These are phyloP conservation scores for Neonectria neomacrospora DNA, from an alignment of 2,329 filamentous ascomycete species.

Conservation along the genomic window DNA sequence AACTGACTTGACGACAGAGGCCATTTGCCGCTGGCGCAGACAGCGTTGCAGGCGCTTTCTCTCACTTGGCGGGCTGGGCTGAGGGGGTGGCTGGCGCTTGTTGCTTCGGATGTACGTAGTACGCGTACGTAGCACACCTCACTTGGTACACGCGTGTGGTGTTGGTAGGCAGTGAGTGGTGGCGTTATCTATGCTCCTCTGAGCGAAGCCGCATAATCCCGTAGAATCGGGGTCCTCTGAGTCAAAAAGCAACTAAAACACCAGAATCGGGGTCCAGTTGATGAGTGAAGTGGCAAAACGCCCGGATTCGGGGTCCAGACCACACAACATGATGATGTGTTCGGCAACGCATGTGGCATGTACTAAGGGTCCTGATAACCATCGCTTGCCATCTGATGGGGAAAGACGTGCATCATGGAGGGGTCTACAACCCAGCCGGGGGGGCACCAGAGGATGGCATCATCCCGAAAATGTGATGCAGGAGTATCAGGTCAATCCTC, in stretches of 20 bases:
- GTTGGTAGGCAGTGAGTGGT: background rate
- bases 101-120: background rate
- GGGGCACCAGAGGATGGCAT: slow-evolving; percentile 9
- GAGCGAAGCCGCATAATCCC: too few species aligned
- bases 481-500: slow-evolving; percentile 10
- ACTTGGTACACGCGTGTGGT: background rate
- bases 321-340: background rate
- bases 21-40: background rate
- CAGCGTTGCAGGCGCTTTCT: slow-evolving; percentile 26
- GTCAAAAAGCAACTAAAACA: background rate
- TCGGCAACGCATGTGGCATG: slow-evolving; percentile 11
- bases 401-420: slow-evolving; percentile 3
- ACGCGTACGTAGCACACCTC: background rate
- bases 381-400: slow-evolving; percentile 9
- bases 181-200: background rate
- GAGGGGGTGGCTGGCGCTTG: slow-evolving; percentile 8
- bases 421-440: slow-evolving; percentile 4
- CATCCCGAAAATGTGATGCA: slow-evolving; percentile 13
- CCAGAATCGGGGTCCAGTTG: slow-evolving; percentile 3
- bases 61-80: slow-evolving; percentile 7
- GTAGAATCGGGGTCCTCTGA: background rate
- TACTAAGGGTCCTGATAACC: slow-evolving; percentile 18
- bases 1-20: background rate
- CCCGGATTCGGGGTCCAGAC: slow-evolving; percentile 16
- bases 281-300: background rate